Evolutionary conservation across 2,329 filamentous ascomycete genomes (phyloP).

Genomic region (Sclerotinia trifoliorum): DNA sequence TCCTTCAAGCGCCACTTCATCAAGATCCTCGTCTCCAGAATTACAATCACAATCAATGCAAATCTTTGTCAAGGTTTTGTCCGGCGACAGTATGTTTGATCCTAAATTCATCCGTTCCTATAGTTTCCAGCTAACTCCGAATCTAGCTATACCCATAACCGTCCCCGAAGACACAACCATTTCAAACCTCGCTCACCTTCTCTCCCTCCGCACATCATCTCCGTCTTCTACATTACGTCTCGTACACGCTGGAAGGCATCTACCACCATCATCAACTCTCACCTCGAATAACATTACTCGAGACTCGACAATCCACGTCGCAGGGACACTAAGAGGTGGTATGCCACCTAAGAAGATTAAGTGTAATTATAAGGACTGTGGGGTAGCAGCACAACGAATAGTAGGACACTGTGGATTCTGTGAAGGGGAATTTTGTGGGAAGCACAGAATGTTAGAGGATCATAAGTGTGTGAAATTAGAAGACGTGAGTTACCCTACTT

Average conservation of each 20-base stretch:
- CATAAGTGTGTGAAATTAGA: conserved; percentile 92
- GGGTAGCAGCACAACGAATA: conserved; percentile 82
- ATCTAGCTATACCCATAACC: conserved; percentile 54
- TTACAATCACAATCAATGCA: conserved; percentile 50
- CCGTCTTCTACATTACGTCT: conserved; percentile 52
- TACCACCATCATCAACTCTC: conserved; percentile 45
- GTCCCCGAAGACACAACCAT: conserved; percentile 54
- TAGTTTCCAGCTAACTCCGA: conserved; percentile 31
- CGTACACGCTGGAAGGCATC: conserved; percentile 57
- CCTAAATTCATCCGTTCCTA: conserved; percentile 13
- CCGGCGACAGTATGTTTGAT: conserved; percentile 53
- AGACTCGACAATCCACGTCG: conserved; percentile 53
- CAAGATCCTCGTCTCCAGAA: conserved; percentile 43
- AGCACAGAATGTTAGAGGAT: conserved; percentile 89
- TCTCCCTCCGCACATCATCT: conserved; percentile 56
- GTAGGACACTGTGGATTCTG: conserved; percentile 97
- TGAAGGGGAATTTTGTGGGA: conserved; percentile 88
- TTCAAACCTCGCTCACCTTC: conserved; percentile 54
- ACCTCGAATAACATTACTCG: conserved; percentile 48
- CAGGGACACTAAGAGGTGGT: conserved; percentile 53
- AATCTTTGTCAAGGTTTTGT: conserved; percentile 60
- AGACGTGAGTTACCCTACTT: conserved; percentile 58
- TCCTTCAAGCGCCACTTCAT: conserved; percentile 29
- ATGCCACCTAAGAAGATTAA: conserved; percentile 70
- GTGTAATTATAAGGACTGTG: conserved; percentile 89